Evolutionary conservation across 2,329 filamentous ascomycete genomes (phyloP), one percentile per base, ranked within the genome.

Genomic region (Cercospora nicotianae): DNA sequence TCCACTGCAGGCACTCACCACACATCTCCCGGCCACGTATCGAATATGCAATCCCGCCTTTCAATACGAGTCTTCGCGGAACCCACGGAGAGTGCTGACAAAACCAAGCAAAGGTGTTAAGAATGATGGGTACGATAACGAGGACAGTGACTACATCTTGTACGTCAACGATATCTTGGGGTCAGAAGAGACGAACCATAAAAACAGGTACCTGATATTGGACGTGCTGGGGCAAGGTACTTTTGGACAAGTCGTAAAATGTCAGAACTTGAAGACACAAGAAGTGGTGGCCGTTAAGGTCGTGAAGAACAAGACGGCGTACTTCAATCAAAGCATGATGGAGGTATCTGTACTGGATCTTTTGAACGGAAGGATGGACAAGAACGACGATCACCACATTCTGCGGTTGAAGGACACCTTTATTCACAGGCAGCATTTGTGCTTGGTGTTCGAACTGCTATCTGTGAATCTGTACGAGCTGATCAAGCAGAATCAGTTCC

Each of bases 281-380:
- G 95, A 99, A 81, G 95, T 99, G 45, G 95, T 99, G 55, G 95
- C 95, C 3, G 95, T 99, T 73, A 99, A 99, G 82, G 95, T 99
- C 64, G 95, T 99, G 83, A 99, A 99, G 83, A 99, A 99, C 81
- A 90, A 94, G 76, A 99, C 95, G 1, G 95, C 95, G 42, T 99
- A 99, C 80, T 99, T 99, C 84, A 99, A 99, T 78, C 95, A 99
- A 81, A 98, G 95, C 80, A 99, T 99, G 95, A 99, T 99, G 95
- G 95, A 99, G 79, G 95, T 99, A 33, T 99, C 95, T 1, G 95
- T 99, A 26, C 85, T 99, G 67, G 95, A 99, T 80, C 79, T 99
- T 85, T 87, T 99, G 77, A 99, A 99, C 79, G 97, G 93, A 72
- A 96, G 97, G 79, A 93, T 98, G 77, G 95, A 99, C 83, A 99